Evolutionary conservation across 2,329 filamentous ascomycete species (phyloP), one percentile per base, ranked within the genome.

Genomic region (Reticulascus tulasneorum): DNA sequence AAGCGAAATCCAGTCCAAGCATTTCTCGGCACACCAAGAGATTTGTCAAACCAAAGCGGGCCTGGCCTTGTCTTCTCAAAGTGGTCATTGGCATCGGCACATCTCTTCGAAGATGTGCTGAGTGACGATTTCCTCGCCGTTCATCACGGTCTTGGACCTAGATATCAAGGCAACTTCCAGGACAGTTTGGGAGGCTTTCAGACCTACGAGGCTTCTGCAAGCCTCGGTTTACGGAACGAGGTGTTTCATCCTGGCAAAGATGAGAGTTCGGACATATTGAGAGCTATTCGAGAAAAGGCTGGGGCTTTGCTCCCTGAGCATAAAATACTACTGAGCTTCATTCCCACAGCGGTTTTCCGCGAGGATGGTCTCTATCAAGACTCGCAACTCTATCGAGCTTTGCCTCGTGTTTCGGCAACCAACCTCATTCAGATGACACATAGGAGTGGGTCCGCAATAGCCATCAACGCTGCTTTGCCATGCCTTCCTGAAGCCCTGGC

Each of bases 101-200:
- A 96, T 58, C 67, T 98, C 6, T 89, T 96, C 44, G 84, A 91
- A 39, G 87, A 95, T 40, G 77, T 82, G 0, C 68, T 96, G 23
- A 95, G 88, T 40, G 91, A 97, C 54, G 93, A 98, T 58, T 77
- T 94, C 42, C 72, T 98, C 37, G 84, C 91, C 10, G 93, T 98
- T 1, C 87, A 95, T 52, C 87, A 84, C 55, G 86, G 90, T 32
- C 79, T 98, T 13, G 91, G 93, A 0, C 85, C 89, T 17, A 80
- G 88, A 30, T 98, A 98, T 50, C 83, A 88, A 53, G 93, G 93
- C 12, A 98, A 98, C 55, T 95, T 94, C 50, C 93, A 98, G 61
- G 93, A 98, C 54, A 93, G 88, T 49, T 73, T 98, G 11, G 93
- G 94, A 6, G 91, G 89, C 2, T 94, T 98, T 53, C 89, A 97